Percentiles rank a stretch among this genome's conserved stretches.
Conservation (phyloP, 129 eudicot species). For the Glebionis coronaria region DNA sequence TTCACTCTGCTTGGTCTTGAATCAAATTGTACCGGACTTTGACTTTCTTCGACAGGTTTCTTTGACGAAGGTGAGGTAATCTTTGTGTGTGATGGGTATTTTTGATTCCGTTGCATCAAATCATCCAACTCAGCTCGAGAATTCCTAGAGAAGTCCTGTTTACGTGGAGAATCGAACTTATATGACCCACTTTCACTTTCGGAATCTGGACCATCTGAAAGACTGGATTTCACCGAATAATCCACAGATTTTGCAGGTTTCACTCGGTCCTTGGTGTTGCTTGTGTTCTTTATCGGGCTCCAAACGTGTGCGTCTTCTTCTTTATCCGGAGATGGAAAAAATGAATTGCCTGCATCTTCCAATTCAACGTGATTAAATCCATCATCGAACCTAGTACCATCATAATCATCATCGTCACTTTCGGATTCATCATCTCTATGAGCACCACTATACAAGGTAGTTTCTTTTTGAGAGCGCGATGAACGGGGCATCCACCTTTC, state of each 20-base stretch:
- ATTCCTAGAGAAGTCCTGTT: too few relatives aligned
- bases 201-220: conserved; percentile 42
- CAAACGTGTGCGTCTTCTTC: conserved; percentile 27
- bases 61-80: conserved; percentile 30
- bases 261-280: conserved; percentile 4
- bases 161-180: too few relatives aligned
- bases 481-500: not conserved
- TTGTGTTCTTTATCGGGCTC: conserved; percentile 24
- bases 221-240: conserved; percentile 31
- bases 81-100: conserved; percentile 38
- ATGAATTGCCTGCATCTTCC: conserved; percentile 32
- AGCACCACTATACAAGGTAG: conserved; percentile 24
- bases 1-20: conserved; percentile 17
- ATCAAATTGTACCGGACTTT: conserved; percentile 13
- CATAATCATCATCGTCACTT: conserved; percentile 55
- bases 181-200: conserved; percentile 56
- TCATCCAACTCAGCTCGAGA: too few relatives aligned
- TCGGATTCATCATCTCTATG: conserved; percentile 31
- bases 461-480: conserved; percentile 37
- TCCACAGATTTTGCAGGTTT: conserved; percentile 12
- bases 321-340: conserved; percentile 41
- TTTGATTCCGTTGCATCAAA: too few relatives aligned
- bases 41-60: conserved; percentile 23
- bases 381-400: conserved; percentile 29
- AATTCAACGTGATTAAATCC: conserved; percentile 47